Conservation (phyloP, 2,329 filamentous ascomycete genomes). For the Claviceps citrina region DNA sequence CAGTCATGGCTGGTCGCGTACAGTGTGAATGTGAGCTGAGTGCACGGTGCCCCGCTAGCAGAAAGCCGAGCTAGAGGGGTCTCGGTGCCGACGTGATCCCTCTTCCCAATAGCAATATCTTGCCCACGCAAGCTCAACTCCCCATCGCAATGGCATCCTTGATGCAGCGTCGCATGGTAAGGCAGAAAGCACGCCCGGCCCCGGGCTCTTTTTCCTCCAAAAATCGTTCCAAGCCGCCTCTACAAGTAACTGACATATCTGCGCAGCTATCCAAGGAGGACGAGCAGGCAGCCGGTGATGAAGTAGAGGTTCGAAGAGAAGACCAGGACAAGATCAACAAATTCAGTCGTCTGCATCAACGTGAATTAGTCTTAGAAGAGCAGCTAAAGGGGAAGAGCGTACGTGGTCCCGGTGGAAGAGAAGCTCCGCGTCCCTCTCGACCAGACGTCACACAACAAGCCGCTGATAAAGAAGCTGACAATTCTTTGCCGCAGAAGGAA, state of each 20-base stretch:
- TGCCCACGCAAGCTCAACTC: not conserved
- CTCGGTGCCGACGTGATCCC: not conserved
- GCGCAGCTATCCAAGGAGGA: conserved; percentile 81
- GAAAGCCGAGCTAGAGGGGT: not conserved
- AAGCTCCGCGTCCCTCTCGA: not conserved
- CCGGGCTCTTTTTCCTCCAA: not conserved
- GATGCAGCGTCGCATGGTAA: conserved; percentile 47
- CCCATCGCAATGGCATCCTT: conserved; percentile 24
- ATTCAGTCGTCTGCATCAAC: conserved; percentile 87
- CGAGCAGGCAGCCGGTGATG: conserved; percentile 58
- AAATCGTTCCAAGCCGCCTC: not conserved
- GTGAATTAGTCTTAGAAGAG: conserved; percentile 63
- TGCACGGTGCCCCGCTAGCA: conserved; percentile 1
- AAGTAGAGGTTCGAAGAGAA: conserved; percentile 86
- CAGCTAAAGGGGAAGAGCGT: conserved; percentile 68
- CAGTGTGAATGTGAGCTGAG: not conserved
- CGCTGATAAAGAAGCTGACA: conserved; percentile 5
- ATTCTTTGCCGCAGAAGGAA: conserved; percentile 54
- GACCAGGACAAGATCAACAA: conserved; percentile 98
- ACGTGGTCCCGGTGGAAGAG: conserved; percentile 16
- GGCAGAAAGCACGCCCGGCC: conserved; percentile 1
- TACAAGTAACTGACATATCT: conserved; percentile 7
- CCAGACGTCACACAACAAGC: not conserved
- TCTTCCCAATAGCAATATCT: not conserved
- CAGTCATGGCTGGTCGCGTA: not conserved